Percentiles rank a stretch among this genome's conserved stretches.
Evolutionary conservation across 441 rosid genomes (phyloP).

Genomic region (Euphorbia celastroides): DNA sequence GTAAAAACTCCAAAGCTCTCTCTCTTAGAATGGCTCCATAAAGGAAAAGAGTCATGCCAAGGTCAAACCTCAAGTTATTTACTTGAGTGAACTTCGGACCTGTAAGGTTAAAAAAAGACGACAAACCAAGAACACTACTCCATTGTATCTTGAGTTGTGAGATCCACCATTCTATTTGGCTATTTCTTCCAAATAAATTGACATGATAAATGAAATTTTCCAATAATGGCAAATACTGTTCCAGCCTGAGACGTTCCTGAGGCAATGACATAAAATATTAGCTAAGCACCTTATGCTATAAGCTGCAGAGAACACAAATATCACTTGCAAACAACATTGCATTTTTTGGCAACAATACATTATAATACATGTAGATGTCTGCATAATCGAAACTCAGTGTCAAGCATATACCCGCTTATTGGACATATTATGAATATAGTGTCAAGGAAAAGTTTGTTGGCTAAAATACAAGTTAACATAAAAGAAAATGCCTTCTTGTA

Average conservation of each 20-base stretch:
- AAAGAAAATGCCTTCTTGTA: too few relatives aligned
- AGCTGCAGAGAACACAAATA: neutral
- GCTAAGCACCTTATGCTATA: conserved; percentile 3
- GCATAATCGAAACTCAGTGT: neutral
- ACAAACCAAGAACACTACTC: conserved; percentile 51
- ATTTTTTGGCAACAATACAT: neutral
- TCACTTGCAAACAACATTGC: neutral
- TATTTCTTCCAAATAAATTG: conserved; percentile 31
- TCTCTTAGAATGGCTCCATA: conserved; percentile 56
- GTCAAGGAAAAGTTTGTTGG: neutral
- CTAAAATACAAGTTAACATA: too few relatives aligned
- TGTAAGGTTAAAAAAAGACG: conserved; percentile 44
- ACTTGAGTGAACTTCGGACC: conserved; percentile 57
- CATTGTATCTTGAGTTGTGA: conserved; percentile 64
- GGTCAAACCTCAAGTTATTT: conserved; percentile 56
- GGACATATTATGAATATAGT: too few relatives aligned
- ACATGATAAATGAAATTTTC: conserved; percentile 51
- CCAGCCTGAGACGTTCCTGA: conserved; percentile 65
- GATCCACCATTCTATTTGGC: conserved; percentile 28
- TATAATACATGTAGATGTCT: neutral
- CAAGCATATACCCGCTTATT: neutral
- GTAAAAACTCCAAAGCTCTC: conserved; percentile 56
- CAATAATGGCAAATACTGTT: conserved; percentile 57
- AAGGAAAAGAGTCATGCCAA: conserved; percentile 53
- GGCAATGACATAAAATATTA: conserved; percentile 10